A percentile compares a stretch with the other conserved stretches of the same genome.
Conservation (phyloP, 768 basidiomycete genomes). For the Strobilomyces echinocephalus region DNA sequence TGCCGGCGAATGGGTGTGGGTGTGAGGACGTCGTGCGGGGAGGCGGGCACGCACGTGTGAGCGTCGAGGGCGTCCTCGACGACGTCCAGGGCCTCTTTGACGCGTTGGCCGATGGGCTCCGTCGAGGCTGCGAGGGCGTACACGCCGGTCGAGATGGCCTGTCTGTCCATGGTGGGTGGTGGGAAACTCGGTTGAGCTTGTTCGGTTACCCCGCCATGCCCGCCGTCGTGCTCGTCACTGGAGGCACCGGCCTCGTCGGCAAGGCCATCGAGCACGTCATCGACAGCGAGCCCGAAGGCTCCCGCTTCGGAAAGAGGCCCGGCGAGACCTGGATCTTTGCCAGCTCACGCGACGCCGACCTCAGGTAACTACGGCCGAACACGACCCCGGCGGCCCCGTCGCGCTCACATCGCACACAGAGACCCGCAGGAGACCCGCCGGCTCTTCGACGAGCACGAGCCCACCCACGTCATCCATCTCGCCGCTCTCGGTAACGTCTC, state of each 20-base stretch:
- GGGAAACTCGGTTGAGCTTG: background rate
- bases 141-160: slow-evolving; percentile 50
- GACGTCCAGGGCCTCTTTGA: slow-evolving; percentile 77
- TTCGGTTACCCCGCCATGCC: slow-evolving; percentile 20
- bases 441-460: slow-evolving; percentile 87
- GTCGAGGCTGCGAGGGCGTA: slow-evolving; percentile 55
- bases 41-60: slow-evolving; percentile 63
- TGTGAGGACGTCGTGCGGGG: slow-evolving; percentile 1
- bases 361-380: slow-evolving; percentile 54
- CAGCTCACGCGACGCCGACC: slow-evolving; percentile 74
- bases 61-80: slow-evolving; percentile 73
- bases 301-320: slow-evolving; percentile 67
- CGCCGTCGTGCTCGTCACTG: slow-evolving; percentile 71
- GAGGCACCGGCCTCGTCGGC: slow-evolving; percentile 85
- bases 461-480: slow-evolving; percentile 94
- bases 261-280: slow-evolving; percentile 75
- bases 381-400: background rate
- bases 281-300: slow-evolving; percentile 71
- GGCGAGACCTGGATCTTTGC: slow-evolving; percentile 88
- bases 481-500: slow-evolving; percentile 70
- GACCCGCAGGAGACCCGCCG: slow-evolving; percentile 62
- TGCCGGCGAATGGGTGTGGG: slow-evolving; percentile 27
- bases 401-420: slow-evolving; percentile 36
- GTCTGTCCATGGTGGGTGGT: slow-evolving; percentile 41
- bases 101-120: slow-evolving; percentile 51